Percentiles rank a stretch among this genome's conserved stretches.
phyloP scores from a whole-genome alignment of 2,329 filamentous ascomycete species.

The Xenoacremonium recifei region DNA sequence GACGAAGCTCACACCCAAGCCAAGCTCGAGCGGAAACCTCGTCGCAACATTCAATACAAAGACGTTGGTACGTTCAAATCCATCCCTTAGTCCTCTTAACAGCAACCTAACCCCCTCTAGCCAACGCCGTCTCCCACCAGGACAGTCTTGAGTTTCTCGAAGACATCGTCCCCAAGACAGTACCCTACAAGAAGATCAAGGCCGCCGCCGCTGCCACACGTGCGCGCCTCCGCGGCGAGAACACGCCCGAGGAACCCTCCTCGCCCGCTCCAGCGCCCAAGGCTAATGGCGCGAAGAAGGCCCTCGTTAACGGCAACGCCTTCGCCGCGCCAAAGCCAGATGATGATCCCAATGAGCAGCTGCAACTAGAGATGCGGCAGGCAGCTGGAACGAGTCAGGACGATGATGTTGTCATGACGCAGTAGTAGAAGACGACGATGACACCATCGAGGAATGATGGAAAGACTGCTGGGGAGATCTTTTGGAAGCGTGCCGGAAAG shows the following conservation, averaged over 20 bases:
- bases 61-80: slow-evolving; percentile 69
- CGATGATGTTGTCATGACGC: slow-evolving; percentile 60
- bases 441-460: too few relatives aligned
- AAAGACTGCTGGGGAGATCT: too few relatives aligned
- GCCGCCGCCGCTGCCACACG: slow-evolving; percentile 54
- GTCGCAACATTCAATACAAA: slow-evolving; percentile 93
- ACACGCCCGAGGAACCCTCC: slow-evolving; percentile 28
- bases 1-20: slow-evolving; percentile 83
- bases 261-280: slow-evolving; percentile 9
- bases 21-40: slow-evolving; percentile 86
- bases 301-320: slow-evolving; percentile 30
- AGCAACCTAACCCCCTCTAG: slow-evolving; percentile 41
- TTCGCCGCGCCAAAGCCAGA: slow-evolving; percentile 20
- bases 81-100: neutral
- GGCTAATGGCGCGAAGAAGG: slow-evolving; percentile 28
- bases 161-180: slow-evolving; percentile 86
- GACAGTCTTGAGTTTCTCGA: slow-evolving; percentile 95
- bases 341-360: slow-evolving; percentile 49
- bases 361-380: slow-evolving; percentile 55
- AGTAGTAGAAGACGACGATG: slow-evolving; percentile 39
- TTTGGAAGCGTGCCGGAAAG: too few relatives aligned
- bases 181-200: slow-evolving; percentile 77
- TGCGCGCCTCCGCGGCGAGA: slow-evolving; percentile 42
- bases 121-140: slow-evolving; percentile 79
- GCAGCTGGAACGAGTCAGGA: slow-evolving; percentile 38